Evolutionary conservation across 495 filamentous ascomycete genomes (phyloP).

Genomic region (Extremus antarcticus): DNA sequence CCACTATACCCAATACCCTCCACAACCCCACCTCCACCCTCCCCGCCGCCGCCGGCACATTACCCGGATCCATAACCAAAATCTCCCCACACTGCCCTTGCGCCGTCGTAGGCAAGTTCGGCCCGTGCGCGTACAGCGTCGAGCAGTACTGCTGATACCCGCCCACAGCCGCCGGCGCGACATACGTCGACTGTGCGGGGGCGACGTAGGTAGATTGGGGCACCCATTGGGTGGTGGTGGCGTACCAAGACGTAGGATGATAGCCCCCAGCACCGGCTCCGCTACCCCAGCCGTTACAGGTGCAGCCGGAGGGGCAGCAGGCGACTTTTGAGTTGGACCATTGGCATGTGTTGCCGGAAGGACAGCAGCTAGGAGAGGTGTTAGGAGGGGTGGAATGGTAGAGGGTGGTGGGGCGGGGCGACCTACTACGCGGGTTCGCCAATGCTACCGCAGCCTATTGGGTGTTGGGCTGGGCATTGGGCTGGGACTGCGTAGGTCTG

Average conservation of each 20-base stretch:
- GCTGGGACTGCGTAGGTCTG: conserved; percentile 14
- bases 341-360: conserved; percentile 24
- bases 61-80: conserved; percentile 6
- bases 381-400: not conserved
- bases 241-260: not conserved
- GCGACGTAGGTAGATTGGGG: not conserved
- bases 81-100: conserved; percentile 17
- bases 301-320: conserved; percentile 28
- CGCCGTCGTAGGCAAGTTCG: conserved; percentile 13
- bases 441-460: conserved; percentile 25
- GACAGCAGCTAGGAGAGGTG: conserved; percentile 24
- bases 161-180: not conserved
- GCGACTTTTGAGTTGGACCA: conserved; percentile 21
- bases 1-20: not conserved
- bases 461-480: conserved; percentile 25
- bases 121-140: conserved; percentile 16
- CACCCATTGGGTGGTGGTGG: not conserved
- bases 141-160: conserved; percentile 16
- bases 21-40: not conserved
- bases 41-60: not conserved
- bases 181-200: not conserved
- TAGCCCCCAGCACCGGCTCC: conserved; percentile 1
- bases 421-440: conserved; percentile 26
- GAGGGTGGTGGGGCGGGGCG: not conserved
- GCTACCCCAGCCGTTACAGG: conserved; percentile 20